These are phyloP conservation scores for Clonostachys solani DNA, from an alignment of 2,329 filamentous ascomycete species.

Conservation along the genomic window DNA sequence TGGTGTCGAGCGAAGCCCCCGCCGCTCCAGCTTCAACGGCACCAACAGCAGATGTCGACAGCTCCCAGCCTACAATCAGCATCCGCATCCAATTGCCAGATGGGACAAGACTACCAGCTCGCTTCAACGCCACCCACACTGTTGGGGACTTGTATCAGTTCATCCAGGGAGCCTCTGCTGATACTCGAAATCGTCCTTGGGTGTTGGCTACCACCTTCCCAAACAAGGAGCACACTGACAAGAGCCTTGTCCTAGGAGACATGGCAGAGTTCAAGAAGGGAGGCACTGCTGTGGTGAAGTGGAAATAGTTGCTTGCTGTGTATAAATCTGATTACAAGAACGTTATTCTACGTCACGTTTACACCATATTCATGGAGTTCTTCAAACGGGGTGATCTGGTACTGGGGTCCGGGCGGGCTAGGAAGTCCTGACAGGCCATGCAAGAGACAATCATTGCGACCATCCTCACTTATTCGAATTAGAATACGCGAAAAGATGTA, in stretches of 20 bases:
- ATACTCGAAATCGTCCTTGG: constrained; percentile 56
- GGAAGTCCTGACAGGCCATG: too few relatives aligned
- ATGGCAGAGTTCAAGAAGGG: constrained; percentile 63
- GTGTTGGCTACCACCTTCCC: constrained; percentile 81
- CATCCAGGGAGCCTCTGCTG: constrained; percentile 59
- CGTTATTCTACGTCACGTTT: too few relatives aligned
- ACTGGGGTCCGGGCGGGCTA: too few relatives aligned
- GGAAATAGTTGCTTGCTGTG: constrained; percentile 20
- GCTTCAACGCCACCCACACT: constrained; percentile 78
- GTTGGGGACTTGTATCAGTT: constrained; percentile 76
- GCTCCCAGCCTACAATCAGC: constrained; percentile 62
- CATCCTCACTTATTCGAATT: too few relatives aligned
- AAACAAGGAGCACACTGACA: constrained; percentile 74
- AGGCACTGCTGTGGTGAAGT: constrained; percentile 62
- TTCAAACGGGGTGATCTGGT: too few relatives aligned
- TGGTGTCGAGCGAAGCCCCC: constrained; percentile 1
- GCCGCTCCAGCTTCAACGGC: constrained; percentile 17
- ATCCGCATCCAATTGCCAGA: constrained; percentile 77
- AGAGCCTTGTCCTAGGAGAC: constrained; percentile 51
- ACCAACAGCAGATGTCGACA: constrained; percentile 40
- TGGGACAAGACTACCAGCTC: constrained; percentile 70
- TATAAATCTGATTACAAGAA: too few relatives aligned
- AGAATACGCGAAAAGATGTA: too few relatives aligned
- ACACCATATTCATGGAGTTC: too few relatives aligned
- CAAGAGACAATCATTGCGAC: too few relatives aligned